Evolutionary conservation across 2,329 filamentous ascomycete genomes (phyloP).

Genomic region (Fusarium austroafricanum): DNA sequence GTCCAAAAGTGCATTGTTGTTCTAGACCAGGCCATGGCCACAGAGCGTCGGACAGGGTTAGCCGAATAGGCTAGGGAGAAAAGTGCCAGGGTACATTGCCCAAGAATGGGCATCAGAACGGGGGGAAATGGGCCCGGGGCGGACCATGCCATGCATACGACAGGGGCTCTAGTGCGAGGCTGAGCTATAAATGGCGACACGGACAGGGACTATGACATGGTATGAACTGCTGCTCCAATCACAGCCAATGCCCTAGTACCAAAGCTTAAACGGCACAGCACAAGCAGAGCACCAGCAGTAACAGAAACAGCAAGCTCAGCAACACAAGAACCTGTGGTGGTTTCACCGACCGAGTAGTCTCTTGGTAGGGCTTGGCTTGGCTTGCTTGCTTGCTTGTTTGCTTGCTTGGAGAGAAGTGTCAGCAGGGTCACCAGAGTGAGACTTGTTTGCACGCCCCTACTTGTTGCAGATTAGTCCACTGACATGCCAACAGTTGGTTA

Average conservation of each 20-base stretch:
- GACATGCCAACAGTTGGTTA: neutral
- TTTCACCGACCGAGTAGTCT: conserved; percentile 7
- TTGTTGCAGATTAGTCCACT: neutral
- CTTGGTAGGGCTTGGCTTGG: neutral
- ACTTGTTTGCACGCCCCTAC: too few species aligned
- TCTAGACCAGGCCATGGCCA: conserved; percentile 40
- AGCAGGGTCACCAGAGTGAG: neutral
- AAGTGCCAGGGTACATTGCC: conserved; percentile 2
- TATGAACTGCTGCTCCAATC: conserved; percentile 7
- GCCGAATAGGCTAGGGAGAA: conserved; percentile 27
- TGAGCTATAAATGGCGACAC: conserved; percentile 41
- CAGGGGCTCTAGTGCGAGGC: conserved; percentile 15
- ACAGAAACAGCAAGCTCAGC: neutral
- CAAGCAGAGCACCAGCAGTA: too few species aligned
- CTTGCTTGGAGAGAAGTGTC: neutral
- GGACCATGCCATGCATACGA: conserved; percentile 15
- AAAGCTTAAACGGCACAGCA: conserved; percentile 44
- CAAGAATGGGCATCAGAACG: conserved; percentile 9
- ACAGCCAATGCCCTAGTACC: conserved; percentile 27
- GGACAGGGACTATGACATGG: conserved; percentile 12
- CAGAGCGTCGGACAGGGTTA: conserved; percentile 23
- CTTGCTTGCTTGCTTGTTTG: too few species aligned
- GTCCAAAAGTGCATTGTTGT: conserved; percentile 16
- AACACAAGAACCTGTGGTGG: neutral
- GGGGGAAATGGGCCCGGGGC: conserved; percentile 19